phyloP scores from a whole-genome alignment of 495 filamentous ascomycete genomes.

The Trichocladium uniseriatum region DNA sequence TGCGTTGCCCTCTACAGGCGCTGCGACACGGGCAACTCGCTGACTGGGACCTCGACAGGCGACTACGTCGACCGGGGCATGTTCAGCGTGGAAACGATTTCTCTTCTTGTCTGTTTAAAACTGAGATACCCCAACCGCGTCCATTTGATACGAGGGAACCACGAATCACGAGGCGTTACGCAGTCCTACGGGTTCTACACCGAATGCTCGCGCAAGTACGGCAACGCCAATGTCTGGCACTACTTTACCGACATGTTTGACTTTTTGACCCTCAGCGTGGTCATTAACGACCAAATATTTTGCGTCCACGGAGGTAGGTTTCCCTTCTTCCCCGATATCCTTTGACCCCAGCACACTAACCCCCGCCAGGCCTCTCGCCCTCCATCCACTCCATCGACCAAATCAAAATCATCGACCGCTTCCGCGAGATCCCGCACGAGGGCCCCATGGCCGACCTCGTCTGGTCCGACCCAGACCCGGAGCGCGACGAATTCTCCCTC shows the following conservation, averaged over 20 bases:
- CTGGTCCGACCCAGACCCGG: slow-evolving; percentile 94
- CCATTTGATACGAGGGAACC: slow-evolving; percentile 90
- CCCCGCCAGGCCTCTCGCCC: slow-evolving; percentile 62
- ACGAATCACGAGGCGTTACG: slow-evolving; percentile 93
- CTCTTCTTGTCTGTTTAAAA: slow-evolving; percentile 88
- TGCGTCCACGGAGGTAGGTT: slow-evolving; percentile 79
- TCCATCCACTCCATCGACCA: slow-evolving; percentile 98
- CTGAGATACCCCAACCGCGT: slow-evolving; percentile 86
- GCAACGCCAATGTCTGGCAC: slow-evolving; percentile 97
- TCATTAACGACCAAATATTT: slow-evolving; percentile 98
- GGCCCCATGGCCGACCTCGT: slow-evolving; percentile 99
- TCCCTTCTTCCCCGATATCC: neutral
- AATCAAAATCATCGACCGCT: slow-evolving; percentile 98
- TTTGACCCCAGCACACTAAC: neutral
- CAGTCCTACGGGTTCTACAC: slow-evolving; percentile 99
- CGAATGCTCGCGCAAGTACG: slow-evolving; percentile 94
- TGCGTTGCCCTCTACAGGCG: slow-evolving; percentile 24
- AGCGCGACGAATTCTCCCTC: slow-evolving; percentile 91
- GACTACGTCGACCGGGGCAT: slow-evolving; percentile 97
- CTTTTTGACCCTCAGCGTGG: slow-evolving; percentile 89
- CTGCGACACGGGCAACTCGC: neutral
- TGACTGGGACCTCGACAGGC: slow-evolving; percentile 38
- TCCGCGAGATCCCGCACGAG: slow-evolving; percentile 95
- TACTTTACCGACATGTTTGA: slow-evolving; percentile 99
- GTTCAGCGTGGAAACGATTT: slow-evolving; percentile 96